A percentile compares a stretch with the other conserved stretches of the same genome.
Evolutionary conservation across 2,329 filamentous ascomycete genomes (phyloP).

Genomic region (Botrytis byssoidea): DNA sequence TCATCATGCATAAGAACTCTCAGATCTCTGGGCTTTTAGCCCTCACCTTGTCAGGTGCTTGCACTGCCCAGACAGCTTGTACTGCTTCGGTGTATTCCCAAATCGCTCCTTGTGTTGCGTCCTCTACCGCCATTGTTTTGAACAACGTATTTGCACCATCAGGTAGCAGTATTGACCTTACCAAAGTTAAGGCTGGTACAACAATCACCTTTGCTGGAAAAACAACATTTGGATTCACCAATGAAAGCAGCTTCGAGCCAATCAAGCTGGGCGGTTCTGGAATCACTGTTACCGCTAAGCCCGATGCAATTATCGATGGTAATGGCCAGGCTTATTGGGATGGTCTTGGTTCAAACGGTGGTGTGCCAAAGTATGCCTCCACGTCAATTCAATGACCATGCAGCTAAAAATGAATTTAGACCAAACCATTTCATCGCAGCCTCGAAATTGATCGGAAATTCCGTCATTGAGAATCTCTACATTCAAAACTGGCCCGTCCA

Average conservation of each 20-base stretch:
- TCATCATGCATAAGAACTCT: constrained; percentile 4
- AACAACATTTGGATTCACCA: constrained; percentile 44
- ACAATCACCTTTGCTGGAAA: constrained; percentile 61
- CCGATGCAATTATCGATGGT: constrained; percentile 55
- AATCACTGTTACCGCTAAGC: constrained; percentile 53
- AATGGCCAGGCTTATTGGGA: constrained; percentile 58
- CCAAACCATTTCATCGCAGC: constrained; percentile 57
- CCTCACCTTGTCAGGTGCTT: constrained; percentile 3
- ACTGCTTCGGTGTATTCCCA: constrained; percentile 43
- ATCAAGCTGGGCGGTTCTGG: constrained; percentile 55
- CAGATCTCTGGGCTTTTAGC: constrained; percentile 3
- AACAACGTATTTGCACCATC: constrained; percentile 56
- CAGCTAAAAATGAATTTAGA: constrained; percentile 45
- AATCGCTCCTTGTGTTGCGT: constrained; percentile 49
- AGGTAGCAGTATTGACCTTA: constrained; percentile 56
- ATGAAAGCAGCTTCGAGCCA: constrained; percentile 30
- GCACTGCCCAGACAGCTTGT: constrained; percentile 1
- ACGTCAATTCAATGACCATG: neutral
- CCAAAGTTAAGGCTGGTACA: constrained; percentile 50
- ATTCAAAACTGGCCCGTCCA: constrained; percentile 56
- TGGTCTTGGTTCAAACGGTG: constrained; percentile 56
- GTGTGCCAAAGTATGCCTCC: constrained; percentile 38
- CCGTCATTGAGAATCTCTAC: constrained; percentile 49
- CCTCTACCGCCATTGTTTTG: constrained; percentile 56
- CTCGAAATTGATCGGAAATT: constrained; percentile 50